phyloP scores from a whole-genome alignment of 2,329 filamentous ascomycete genomes.

The Fusarium sp. region DNA sequence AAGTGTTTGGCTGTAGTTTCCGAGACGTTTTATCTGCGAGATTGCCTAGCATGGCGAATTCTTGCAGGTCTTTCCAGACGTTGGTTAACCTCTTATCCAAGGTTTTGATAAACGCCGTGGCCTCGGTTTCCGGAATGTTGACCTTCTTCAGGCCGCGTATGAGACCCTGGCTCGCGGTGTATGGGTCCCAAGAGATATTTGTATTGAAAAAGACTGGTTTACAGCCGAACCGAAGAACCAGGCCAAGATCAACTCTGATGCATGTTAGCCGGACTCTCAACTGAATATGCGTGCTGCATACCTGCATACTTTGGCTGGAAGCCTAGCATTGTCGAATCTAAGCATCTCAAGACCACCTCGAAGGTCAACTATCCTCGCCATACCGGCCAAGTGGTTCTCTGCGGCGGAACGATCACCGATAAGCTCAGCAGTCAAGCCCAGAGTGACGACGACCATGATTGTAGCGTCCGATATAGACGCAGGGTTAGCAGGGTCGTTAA shows the following conservation, averaged over 20 bases:
- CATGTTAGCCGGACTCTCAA: neutral
- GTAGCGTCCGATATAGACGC: conserved; percentile 24
- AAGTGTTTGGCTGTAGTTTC: conserved; percentile 29
- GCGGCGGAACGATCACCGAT: conserved; percentile 20
- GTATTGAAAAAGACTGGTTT: conserved; percentile 24
- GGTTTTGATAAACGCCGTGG: neutral
- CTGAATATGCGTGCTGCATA: neutral
- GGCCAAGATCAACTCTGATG: conserved; percentile 27
- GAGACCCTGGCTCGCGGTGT: conserved; percentile 9
- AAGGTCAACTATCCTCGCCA: conserved; percentile 32
- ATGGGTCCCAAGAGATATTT: conserved; percentile 29
- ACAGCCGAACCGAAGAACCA: conserved; percentile 22
- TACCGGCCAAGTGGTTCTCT: conserved; percentile 28
- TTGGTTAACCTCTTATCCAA: conserved; percentile 25
- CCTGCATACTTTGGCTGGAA: conserved; percentile 40
- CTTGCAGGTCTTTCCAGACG: conserved; percentile 26
- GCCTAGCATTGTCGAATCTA: conserved; percentile 26
- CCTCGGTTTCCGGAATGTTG: neutral
- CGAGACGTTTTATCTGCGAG: conserved; percentile 31
- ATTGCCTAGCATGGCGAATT: conserved; percentile 29
- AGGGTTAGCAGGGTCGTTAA: conserved; percentile 2
- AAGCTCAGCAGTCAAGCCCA: conserved; percentile 26
- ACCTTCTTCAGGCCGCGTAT: neutral
- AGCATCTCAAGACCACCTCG: conserved; percentile 32
- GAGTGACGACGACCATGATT: conserved; percentile 30